Base-by-base conservation (phyloP, 2,329 filamentous ascomycete species). In the Hirsutella rhossiliensis region DNA sequence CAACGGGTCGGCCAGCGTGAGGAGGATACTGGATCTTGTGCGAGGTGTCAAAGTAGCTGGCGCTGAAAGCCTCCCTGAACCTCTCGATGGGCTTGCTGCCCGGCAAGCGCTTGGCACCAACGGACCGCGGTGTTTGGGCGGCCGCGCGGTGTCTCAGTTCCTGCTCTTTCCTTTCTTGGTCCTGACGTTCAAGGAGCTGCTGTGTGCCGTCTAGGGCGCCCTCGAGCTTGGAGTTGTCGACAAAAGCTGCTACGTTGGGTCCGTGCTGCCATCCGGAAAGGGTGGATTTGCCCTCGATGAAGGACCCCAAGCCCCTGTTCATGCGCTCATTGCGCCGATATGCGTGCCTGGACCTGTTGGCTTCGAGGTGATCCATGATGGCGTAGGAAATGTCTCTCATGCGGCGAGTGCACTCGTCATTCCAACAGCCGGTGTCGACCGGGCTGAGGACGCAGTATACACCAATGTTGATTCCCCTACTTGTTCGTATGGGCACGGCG, bases 401-500 rank as follows among this genome's bases (percentile, higher is more conserved):
- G 11, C 51, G 49, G 0, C 50, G 50, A 0, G 61, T 54, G 13
- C 57, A 49, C 1, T 46, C 34, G 3, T 58, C 52, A 5, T 53
- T 54, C 50, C 63, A 60, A 2, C 11, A 15, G 31, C 42, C 50
- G 17, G 36, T 41, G 34, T 52, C 48, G 13, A 60, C 50, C 3
- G 34, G 5, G 34, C 18, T 15, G 2, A 37, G n/a, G 1, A 67
- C 56, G 38, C 61, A 65, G 11, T 60, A 62, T 0, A 64, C 60
- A 3, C 67, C 67, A 4, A 70, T 69, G 41, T 68, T 64, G 45
- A 69, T 61, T 17, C 64, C 66, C 4, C 56, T 50, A 0, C 51
- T 57, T 0, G 63, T 63, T 0, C 62, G 59, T 12, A 70, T 66
- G 2, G 67, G 67, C 0, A 67, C 62, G 0, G 57, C 66, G 0